Evolutionary conservation across 495 filamentous ascomycete genomes (phyloP).

Genomic region (Aspergillus egyptiacus): DNA sequence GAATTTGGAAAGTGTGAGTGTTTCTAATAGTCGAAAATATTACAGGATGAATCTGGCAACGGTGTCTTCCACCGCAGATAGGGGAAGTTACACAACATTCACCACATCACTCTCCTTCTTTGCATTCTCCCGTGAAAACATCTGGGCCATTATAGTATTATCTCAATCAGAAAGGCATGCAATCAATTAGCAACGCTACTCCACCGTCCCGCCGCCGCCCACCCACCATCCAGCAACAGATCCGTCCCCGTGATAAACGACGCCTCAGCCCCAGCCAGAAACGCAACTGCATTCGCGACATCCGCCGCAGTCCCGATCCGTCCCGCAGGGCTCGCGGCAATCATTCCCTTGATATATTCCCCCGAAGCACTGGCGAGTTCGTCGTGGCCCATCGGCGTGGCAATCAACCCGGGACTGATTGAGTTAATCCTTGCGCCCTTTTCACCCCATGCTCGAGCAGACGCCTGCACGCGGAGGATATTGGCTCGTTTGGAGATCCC

Average conservation of each 20-base stretch:
- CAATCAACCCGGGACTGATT: slow-evolving; percentile 75
- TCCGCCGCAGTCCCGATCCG: slow-evolving; percentile 15
- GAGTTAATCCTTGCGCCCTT: slow-evolving; percentile 76
- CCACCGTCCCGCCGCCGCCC: background rate
- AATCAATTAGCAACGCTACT: too few relatives aligned
- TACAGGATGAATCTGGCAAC: too few relatives aligned
- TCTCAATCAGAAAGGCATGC: too few relatives aligned
- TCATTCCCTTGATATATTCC: slow-evolving; percentile 37
- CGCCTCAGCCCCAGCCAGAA: slow-evolving; percentile 8
- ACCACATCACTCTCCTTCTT: too few relatives aligned
- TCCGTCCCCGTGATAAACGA: slow-evolving; percentile 13
- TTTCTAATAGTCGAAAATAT: too few relatives aligned
- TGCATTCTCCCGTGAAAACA: too few relatives aligned
- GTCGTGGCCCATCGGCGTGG: slow-evolving; percentile 56
- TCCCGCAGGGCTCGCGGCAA: slow-evolving; percentile 28
- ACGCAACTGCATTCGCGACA: slow-evolving; percentile 49
- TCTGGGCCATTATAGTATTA: too few relatives aligned
- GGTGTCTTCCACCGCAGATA: too few relatives aligned
- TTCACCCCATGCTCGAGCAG: slow-evolving; percentile 61
- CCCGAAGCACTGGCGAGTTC: slow-evolving; percentile 23
- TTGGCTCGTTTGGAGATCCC: slow-evolving; percentile 13
- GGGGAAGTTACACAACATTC: too few relatives aligned
- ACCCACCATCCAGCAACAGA: slow-evolving; percentile 13
- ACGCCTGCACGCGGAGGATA: slow-evolving; percentile 14
- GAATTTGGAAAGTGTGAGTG: too few relatives aligned